Evolutionary conservation across 2,329 filamentous ascomycete species (phyloP).

Genomic region (Scedosporium minutisporum): DNA sequence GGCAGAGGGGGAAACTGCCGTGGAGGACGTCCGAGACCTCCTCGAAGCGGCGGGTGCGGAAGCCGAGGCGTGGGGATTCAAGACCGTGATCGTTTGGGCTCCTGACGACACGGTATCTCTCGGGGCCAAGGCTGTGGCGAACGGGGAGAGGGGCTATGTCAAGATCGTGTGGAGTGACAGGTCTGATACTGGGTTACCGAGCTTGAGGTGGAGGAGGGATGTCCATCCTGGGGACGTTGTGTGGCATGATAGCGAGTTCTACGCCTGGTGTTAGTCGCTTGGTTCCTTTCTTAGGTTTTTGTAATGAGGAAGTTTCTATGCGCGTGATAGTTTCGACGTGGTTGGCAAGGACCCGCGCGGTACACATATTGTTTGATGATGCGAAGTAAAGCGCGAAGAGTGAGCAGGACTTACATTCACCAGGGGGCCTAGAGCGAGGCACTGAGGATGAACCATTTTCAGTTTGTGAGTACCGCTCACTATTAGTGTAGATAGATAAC

Average conservation of each 20-base stretch:
- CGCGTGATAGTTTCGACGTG: no score
- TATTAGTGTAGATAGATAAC: no score
- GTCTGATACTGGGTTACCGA: constrained; percentile 10
- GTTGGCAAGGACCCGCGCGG: no score
- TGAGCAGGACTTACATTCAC: no score
- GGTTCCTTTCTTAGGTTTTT: neutral
- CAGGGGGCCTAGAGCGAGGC: no score
- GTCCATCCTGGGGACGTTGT: neutral
- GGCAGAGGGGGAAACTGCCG: constrained; percentile 8
- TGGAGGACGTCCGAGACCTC: constrained; percentile 15
- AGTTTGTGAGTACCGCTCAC: no score
- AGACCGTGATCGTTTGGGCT: constrained; percentile 21
- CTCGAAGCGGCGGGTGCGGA: constrained; percentile 21
- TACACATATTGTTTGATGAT: no score
- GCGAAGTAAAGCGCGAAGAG: no score
- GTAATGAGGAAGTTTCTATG: neutral
- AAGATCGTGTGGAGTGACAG: constrained; percentile 21
- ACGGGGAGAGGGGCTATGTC: constrained; percentile 27
- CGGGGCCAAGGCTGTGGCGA: constrained; percentile 20
- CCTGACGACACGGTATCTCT: constrained; percentile 17
- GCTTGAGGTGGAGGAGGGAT: neutral
- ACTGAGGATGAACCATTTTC: no score
- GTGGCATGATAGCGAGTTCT: constrained; percentile 4
- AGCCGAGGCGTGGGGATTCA: constrained; percentile 18
- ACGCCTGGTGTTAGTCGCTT: neutral